Evolutionary conservation across 495 filamentous ascomycete genomes (phyloP), one percentile per base, ranked within the genome.

Genomic region (Podospora anserina): DNA sequence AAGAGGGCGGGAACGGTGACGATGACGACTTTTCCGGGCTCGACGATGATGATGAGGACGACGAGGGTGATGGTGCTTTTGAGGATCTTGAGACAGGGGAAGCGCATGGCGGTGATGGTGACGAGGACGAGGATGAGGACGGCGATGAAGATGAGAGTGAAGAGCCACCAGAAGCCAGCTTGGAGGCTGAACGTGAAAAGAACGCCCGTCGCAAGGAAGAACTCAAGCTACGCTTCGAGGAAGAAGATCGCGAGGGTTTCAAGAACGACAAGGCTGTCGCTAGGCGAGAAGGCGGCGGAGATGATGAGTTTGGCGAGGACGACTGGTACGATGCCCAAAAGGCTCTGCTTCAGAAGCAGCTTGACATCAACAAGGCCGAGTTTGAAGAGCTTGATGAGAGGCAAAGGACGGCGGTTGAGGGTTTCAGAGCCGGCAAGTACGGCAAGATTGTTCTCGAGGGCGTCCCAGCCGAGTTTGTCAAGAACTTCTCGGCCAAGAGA

Each of bases 281-380:
- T 23, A 85, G 89, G 57, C 77, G 84, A 63, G 86, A 88, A 72
- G 85, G 82, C 32, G 85, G 82, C 32, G 88, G 84, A 19, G 78
- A 85, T 0, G 85, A 92, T 54, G 88, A 95, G 74, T 98, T 97
- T 73, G 96, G 92, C 39, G 94, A 98, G 79, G 95, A 99, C 73
- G 92, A 98, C 57, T 99, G 96, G 96, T 98, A 98, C 76, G 94
- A 98, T 75, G 85, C 91, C 27, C 96, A 99, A 75, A 99, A 99
- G 77, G 93, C 96, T 27, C 86, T 90, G 72, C 86, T 98, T 68
- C 91, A 97, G 78, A 97, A 96, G 80, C 96, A 98, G 77, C 83
- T 92, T 60, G 88, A 92, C 67, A 96, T 99, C 84, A 99, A 99
- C 81, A 92, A 92, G 69, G 87, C 91, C 61, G 95, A 98, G 71